Evolutionary conservation across 768 basidiomycete species (phyloP).

Genomic region (Pholiota conissans): DNA sequence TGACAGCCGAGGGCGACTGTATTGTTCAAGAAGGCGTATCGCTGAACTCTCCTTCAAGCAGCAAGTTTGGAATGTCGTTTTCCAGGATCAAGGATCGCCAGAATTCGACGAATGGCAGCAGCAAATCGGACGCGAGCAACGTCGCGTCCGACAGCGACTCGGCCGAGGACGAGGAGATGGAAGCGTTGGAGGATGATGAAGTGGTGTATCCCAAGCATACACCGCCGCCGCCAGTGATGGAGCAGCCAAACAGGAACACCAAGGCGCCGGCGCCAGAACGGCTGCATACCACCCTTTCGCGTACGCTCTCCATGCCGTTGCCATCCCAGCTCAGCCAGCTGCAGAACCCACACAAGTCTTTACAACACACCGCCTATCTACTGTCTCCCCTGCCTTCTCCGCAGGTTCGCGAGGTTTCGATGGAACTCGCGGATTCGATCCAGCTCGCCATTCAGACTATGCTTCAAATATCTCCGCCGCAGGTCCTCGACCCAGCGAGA

Average conservation of each 20-base stretch:
- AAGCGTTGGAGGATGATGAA: slow-evolving; percentile 23
- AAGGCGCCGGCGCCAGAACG: slow-evolving; percentile 16
- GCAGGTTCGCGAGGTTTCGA: slow-evolving; percentile 67
- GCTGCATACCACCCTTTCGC: slow-evolving; percentile 56
- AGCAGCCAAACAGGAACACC: slow-evolving; percentile 13
- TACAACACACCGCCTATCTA: slow-evolving; percentile 13
- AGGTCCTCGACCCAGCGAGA: slow-evolving; percentile 88
- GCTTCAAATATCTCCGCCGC: slow-evolving; percentile 85
- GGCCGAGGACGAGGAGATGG: slow-evolving; percentile 34
- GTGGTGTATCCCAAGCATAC: background rate
- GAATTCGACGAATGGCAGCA: slow-evolving; percentile 11
- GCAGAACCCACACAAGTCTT: slow-evolving; percentile 60
- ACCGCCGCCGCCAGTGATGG: slow-evolving; percentile 7
- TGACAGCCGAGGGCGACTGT: slow-evolving; percentile 45
- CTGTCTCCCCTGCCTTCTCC: slow-evolving; percentile 24
- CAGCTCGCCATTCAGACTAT: slow-evolving; percentile 92
- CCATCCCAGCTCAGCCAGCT: slow-evolving; percentile 77
- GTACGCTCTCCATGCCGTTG: slow-evolving; percentile 80
- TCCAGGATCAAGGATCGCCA: slow-evolving; percentile 36
- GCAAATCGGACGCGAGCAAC: background rate
- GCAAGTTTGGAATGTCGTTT: slow-evolving; percentile 64
- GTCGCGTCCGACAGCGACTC: background rate
- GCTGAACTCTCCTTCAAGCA: slow-evolving; percentile 45
- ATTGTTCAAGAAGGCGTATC: slow-evolving; percentile 44
- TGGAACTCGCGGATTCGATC: slow-evolving; percentile 88